Base-by-base conservation (phyloP, 2,329 filamentous ascomycete genomes). In the Rutstroemia sp. region DNA sequence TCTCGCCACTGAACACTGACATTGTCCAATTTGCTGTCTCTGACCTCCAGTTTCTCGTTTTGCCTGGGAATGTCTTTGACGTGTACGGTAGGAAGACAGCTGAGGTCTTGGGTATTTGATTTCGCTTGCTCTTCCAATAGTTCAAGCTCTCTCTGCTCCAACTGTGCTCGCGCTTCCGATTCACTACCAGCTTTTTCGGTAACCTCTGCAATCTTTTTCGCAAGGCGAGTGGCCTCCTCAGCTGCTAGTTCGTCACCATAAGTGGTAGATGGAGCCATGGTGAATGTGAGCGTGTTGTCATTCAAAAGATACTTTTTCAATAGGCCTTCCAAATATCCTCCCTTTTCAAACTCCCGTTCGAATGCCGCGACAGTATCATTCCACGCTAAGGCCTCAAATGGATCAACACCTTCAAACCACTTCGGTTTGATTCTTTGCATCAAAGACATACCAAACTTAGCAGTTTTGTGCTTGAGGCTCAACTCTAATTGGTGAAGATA, bases 331-430 rank as follows among this genome's bases (percentile, higher is more conserved):
- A 99, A 77, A 66, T 97, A 97, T 37, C 82, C 81, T 2, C 85
- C 88, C 68, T 89, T 76, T 1, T 84, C 83, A 63, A 92, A 86
- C 65, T 84, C 82, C 1, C 79, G 73, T 72, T 96, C 87, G 73
- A 99, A 99, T 5, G 84, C 84, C 25, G 85, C 76, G 3, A 97
- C 85, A 0, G 89, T 90, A 45, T 94, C 87, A 65, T 96, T 94
- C 90, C 92, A 97, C 2, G 90, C 87, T 38, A 99, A 76, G 12
- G 89, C 86, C 62, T 95, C 86, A 72, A 97, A 95, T 0, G 94
- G 92, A 69, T 97, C 89, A 3, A 91, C 84, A 5, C 92, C 94
- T 57, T 94, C 95, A 73, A 99, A 97, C 94, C 94, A 99, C 58
- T 88, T 86, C 2, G 90, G 87, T 68, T 95, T 89, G 7, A 96